Evolutionary conservation across 441 rosid genomes (phyloP).

Genomic region (Adansonia rubrostipa): DNA sequence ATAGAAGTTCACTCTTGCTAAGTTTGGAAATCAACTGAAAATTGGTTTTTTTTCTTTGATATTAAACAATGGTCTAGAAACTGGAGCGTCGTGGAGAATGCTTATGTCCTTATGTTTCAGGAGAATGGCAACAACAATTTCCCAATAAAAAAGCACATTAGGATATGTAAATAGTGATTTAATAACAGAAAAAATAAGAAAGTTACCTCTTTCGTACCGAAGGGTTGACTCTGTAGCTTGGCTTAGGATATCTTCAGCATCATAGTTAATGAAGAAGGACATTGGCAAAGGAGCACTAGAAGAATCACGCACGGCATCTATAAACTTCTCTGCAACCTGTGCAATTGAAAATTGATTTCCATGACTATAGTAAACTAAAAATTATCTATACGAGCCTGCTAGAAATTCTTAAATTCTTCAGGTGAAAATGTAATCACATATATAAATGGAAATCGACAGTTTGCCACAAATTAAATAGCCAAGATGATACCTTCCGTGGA

Average conservation of each 20-base stretch:
- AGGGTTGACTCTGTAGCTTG: constrained; percentile 64
- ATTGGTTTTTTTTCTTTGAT: background rate
- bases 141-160: background rate
- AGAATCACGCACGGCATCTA: constrained; percentile 51
- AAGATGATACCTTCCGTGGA: constrained; percentile 48
- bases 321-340: constrained; percentile 63
- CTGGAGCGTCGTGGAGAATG: background rate
- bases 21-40: background rate
- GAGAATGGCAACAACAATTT: background rate
- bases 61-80: background rate
- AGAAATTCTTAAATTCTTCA: background rate
- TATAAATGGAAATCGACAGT: background rate
- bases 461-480: background rate
- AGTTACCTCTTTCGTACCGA: constrained; percentile 59
- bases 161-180: background rate
- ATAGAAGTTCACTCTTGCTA: background rate
- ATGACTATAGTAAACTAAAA: background rate
- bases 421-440: constrained; percentile 3
- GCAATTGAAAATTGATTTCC: background rate
- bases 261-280: constrained; percentile 64
- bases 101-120: background rate
- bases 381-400: background rate
- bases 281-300: constrained; percentile 46
- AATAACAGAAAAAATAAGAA: background rate
- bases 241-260: constrained; percentile 52